Evolutionary conservation across 2,329 filamentous ascomycete genomes (phyloP), one percentile per base, ranked within the genome.

Genomic region (Trichoderma arundinaceum): DNA sequence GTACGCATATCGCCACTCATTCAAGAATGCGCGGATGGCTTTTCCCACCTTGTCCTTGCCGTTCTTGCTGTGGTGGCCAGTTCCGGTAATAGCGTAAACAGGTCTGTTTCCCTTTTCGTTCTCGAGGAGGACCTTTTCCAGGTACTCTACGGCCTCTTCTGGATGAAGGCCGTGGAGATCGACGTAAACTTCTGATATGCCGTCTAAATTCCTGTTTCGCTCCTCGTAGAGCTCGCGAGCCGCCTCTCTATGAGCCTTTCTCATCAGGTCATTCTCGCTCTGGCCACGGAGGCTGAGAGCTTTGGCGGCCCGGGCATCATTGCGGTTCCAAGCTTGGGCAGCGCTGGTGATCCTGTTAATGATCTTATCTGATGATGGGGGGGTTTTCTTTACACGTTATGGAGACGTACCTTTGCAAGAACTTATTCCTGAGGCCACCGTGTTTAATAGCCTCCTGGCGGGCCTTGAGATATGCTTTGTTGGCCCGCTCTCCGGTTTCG

Each of bases 31-130:
- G 63, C 95, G 90, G 68, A 98, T 89, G 1, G 94, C 93, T 79
- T 96, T 97, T 74, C 94, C 94, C 41, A 99, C 92, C 80, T 99
- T 99, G 79, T 99, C 95, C 77, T 98, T 98, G 73, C 95, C 94
- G 75, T 97, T 97, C 82, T 98, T 98, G 77, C 92, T 96, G 79
- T 99, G 95, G 74, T 98, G 94, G 3, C 94, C 95, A 1, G 94
- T 98, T 51, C 95, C 95, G 1, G 94, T 97, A 76, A 99, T 98
- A 70, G 94, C 94, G 76, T 98, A 99, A 48, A 99, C 86, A 2
- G 94, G 91, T 22, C 88, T 86, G 41, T 84, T 84, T 71, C 91
- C 88, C 70, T 87, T 84, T 70, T 84, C 86, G 74, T 97, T 95
- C 74, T 96, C 92, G 68, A 94, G 83, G 22, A 99, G 87, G 44